Base-by-base conservation (phyloP, 176 grass and related monocot species). In the Aegilops tauschii region DNA sequence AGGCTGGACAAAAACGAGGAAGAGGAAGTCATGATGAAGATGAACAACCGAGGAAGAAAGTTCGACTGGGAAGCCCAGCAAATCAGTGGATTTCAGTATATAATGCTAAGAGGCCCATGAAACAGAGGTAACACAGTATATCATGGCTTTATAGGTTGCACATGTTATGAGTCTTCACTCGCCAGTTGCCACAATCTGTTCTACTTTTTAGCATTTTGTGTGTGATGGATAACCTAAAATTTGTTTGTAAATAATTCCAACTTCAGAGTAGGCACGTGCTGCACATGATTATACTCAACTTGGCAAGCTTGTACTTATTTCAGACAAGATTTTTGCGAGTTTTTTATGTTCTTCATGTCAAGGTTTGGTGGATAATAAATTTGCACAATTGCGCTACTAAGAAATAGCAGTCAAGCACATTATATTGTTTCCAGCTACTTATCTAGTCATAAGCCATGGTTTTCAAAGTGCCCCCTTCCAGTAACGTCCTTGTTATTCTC, bases 21-120 rank as follows among this genome's bases (percentile, higher is more conserved):
- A 91, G 96, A 65, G 92, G 90, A 88, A 92, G 92, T 78, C 84
- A 92, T 85, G 96, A 98, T 88, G 96, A 98, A 90, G 96, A 98
- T 78, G 96, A 95, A 58, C 96, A 98, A 69, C 96, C 96, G 5
- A 98, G 93, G 92, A 98, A 98, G 82, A 98, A 98, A 90, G 86
- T 98, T 83, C 92, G 96, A 82, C 62, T 98, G 34, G 96, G 96
- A 91, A 98, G 93, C 81, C 93, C 96, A 62, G 96, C 93, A 68
- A 98, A 91, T 80, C 96, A 98, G 80, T 98, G 96, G 96, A 92
- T 98, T 81, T 98, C 96, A 59, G 96, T 98, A 80, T 98, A 98
- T 85, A 98, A 98, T 80, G 96, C 96, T 94, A 92, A 80, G 77
- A 90, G 84, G 80, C 89, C 96, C 39, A 98, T 98, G 96, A 98